Evolutionary conservation across 306 rosid species (phyloP).

Genomic region (Morella rubra): DNA sequence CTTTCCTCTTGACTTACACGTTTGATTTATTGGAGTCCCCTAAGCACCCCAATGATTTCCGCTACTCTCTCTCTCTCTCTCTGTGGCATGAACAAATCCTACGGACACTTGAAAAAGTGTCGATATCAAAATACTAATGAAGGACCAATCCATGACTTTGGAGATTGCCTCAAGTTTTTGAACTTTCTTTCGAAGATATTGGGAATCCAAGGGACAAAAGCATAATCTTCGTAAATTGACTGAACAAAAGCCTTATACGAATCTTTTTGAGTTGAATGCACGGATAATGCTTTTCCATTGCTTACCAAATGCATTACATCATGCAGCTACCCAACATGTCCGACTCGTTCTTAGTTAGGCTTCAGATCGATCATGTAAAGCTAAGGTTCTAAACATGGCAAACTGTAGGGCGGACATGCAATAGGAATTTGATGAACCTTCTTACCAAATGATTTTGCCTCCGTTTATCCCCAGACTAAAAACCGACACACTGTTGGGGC

Average conservation of each 20-base stretch:
- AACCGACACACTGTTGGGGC: not conserved
- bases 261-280: slow-evolving; percentile 7
- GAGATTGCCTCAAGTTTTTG: not conserved
- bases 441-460: too few species aligned
- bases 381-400: not conserved
- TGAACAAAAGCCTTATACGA: not conserved
- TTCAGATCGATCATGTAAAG: not conserved
- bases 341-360: not conserved
- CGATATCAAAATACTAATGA: not conserved
- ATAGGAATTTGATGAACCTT: not conserved
- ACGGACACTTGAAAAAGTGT: not conserved
- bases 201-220: slow-evolving; percentile 3
- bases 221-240: slow-evolving; percentile 29
- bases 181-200: slow-evolving; percentile 1
- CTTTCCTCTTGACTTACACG: too few species aligned
- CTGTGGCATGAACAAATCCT: not conserved
- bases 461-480: not conserved
- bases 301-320: slow-evolving; percentile 24
- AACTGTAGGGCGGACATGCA: not conserved
- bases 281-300: slow-evolving; percentile 9
- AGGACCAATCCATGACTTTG: not conserved
- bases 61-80: not conserved
- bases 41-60: not conserved
- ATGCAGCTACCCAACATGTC: slow-evolving; percentile 26
- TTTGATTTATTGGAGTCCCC: too few species aligned